Conservation (phyloP, 2,329 filamentous ascomycete species). For the Didymella lethalis region DNA sequence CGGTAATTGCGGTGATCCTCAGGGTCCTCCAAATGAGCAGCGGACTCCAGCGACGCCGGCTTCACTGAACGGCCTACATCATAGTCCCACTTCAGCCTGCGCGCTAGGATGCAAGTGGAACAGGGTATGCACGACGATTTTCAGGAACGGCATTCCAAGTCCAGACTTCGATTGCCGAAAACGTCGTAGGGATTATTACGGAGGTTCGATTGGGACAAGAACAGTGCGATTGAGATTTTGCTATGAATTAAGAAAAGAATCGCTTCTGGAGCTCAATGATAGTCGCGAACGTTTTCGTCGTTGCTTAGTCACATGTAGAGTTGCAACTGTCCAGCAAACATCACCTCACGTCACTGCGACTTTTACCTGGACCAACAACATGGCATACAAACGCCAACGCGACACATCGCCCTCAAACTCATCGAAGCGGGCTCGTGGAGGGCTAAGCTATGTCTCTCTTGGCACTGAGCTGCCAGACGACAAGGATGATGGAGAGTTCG, state of each 20-base stretch:
- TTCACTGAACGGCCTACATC: constrained; percentile 15
- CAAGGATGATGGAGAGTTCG: constrained; percentile 89
- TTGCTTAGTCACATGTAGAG: constrained; percentile 15
- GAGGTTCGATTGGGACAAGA: background rate
- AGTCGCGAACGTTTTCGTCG: background rate
- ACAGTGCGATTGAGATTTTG: background rate
- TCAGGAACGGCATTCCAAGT: constrained; percentile 18
- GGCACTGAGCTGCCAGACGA: constrained; percentile 84
- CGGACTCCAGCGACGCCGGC: constrained; percentile 3
- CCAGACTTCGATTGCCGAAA: background rate
- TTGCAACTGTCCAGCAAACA: background rate
- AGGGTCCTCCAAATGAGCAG: constrained; percentile 14
- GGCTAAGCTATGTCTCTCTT: constrained; percentile 49
- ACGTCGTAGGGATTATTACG: background rate
- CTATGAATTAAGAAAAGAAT: background rate
- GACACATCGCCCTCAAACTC: constrained; percentile 44
- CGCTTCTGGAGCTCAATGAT: background rate
- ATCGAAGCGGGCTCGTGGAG: constrained; percentile 77
- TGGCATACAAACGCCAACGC: constrained; percentile 48
- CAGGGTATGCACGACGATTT: constrained; percentile 15
- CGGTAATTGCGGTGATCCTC: constrained; percentile 5
- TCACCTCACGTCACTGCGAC: constrained; percentile 5
- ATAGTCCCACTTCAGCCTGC: constrained; percentile 11
- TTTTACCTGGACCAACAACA: constrained; percentile 16
- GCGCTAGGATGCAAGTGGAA: constrained; percentile 12